phyloP scores from a whole-genome alignment of 2,329 filamentous ascomycete species.

The Botrytis porri region DNA sequence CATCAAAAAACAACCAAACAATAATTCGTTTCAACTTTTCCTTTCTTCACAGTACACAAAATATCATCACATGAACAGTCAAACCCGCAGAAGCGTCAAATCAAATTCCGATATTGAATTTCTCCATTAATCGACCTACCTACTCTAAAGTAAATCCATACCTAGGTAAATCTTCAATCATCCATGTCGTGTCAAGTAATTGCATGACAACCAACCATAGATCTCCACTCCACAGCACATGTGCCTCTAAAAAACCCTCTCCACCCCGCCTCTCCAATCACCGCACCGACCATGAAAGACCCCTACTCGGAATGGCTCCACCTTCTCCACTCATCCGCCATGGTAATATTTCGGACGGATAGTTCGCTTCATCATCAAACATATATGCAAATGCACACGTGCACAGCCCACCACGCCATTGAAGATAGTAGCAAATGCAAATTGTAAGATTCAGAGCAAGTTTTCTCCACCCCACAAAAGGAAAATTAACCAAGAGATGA shows the following conservation, averaged over 20 bases:
- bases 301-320: background rate
- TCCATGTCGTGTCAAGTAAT: background rate
- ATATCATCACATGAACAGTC: background rate
- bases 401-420: slow-evolving; percentile 1
- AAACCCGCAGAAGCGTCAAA: background rate
- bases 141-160: slow-evolving; percentile 4
- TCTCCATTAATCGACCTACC: background rate
- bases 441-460: background rate
- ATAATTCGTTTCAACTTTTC: background rate
- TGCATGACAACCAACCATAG: background rate
- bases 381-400: slow-evolving; percentile 7
- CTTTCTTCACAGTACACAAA: background rate
- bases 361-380: background rate
- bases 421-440: slow-evolving; percentile 3
- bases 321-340: background rate
- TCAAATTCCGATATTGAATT: background rate
- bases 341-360: slow-evolving; percentile 6
- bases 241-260: background rate
- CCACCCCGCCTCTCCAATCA: slow-evolving; percentile 9
- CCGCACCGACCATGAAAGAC: background rate
- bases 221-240: slow-evolving; percentile 3
- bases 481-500: background rate
- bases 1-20: background rate
- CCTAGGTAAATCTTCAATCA: background rate
- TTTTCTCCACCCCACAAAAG: background rate